These are phyloP conservation scores for Cunninghamia lanceolata DNA, from an alignment of 75 land plant genomes.

Conservation along the genomic window DNA sequence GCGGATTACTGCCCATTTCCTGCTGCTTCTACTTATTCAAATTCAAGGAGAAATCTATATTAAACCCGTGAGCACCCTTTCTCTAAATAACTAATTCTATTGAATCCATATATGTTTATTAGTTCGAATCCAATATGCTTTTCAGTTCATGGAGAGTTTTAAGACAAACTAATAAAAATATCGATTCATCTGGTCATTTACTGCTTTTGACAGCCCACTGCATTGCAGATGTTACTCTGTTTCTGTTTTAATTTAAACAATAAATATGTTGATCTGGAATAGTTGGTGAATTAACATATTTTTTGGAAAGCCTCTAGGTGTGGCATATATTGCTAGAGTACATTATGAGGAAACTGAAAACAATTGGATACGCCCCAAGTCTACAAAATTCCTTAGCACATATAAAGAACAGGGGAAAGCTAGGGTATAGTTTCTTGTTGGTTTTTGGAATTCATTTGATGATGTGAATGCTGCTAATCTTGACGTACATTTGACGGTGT, in stretches of 20 bases:
- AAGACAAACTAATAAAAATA: too few relatives aligned
- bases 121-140: not conserved
- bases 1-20: not conserved
- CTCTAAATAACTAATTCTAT: not conserved
- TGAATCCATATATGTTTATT: not conserved
- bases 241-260: too few relatives aligned
- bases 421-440: not conserved
- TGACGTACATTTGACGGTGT: not conserved
- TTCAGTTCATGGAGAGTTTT: too few relatives aligned
- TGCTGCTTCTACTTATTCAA: not conserved
- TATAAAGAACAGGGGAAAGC: not conserved
- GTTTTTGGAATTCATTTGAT: not conserved
- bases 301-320: too few relatives aligned
- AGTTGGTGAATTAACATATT: too few relatives aligned
- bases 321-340: not conserved
- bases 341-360: not conserved
- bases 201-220: too few relatives aligned
- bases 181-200: too few relatives aligned
- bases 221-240: too few relatives aligned
- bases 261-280: too few relatives aligned
- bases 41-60: not conserved
- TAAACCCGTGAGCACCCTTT: not conserved
- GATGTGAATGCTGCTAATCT: not conserved
- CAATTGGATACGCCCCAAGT: not conserved
- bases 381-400: not conserved